phyloP scores from a whole-genome alignment of 352 stramenopile species.

The Aphanomyces euteiches region DNA sequence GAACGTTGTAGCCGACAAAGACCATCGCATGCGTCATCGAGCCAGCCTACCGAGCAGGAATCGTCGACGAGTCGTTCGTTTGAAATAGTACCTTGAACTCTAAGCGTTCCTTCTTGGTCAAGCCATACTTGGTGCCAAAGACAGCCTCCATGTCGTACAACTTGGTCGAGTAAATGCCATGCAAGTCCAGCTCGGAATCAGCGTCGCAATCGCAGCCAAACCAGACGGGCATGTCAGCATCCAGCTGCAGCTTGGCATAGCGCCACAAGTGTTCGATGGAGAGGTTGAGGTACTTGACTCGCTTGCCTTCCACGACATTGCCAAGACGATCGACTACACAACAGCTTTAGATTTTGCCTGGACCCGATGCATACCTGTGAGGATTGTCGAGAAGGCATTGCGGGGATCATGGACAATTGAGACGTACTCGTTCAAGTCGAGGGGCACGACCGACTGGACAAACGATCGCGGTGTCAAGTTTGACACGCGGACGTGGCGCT shows the following conservation, averaged over 20 bases:
- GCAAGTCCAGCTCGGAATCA: slow-evolving; percentile 9
- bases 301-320: slow-evolving; percentile 31
- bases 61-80: background rate
- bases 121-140: slow-evolving; percentile 24
- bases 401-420: slow-evolving; percentile 32
- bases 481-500: slow-evolving; percentile 15
- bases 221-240: slow-evolving; percentile 33
- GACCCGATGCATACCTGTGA: slow-evolving; percentile 6
- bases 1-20: slow-evolving; percentile 35
- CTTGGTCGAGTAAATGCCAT: slow-evolving; percentile 20
- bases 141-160: slow-evolving; percentile 19
- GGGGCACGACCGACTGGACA: slow-evolving; percentile 1
- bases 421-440: slow-evolving; percentile 24
- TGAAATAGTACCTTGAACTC: slow-evolving; percentile 21
- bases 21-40: slow-evolving; percentile 40
- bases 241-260: slow-evolving; percentile 29
- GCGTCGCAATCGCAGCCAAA: slow-evolving; percentile 35
- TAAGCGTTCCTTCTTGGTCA: slow-evolving; percentile 34
- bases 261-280: slow-evolving; percentile 26
- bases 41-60: slow-evolving; percentile 10
- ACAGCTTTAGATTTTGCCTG: background rate
- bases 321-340: slow-evolving; percentile 34
- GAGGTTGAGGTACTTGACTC: slow-evolving; percentile 34
- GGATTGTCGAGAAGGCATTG: slow-evolving; percentile 28
- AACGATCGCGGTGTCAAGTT: slow-evolving; percentile 26